phyloP scores from a whole-genome alignment of 805 yeast species.

The Lipomyces kockii region DNA sequence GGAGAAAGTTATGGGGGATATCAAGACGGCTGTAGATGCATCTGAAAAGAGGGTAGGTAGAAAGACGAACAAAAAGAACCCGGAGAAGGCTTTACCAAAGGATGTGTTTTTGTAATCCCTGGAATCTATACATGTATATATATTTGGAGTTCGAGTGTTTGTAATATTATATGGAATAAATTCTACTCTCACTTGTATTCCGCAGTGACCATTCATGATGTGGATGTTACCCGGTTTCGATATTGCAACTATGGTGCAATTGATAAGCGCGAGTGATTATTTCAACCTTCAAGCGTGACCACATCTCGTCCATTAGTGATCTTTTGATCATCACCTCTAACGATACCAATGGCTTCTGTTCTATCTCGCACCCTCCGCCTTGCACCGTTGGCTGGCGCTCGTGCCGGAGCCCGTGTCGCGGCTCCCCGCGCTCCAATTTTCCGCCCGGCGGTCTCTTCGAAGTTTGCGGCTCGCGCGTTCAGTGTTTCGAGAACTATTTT shows the following conservation, averaged over 20 bases:
- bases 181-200: too few species aligned
- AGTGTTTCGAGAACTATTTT: constrained; percentile 15
- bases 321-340: not conserved
- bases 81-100: constrained; percentile 12
- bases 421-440: constrained; percentile 8
- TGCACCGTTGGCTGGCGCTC: constrained; percentile 11
- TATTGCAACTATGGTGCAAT: not conserved
- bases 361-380: constrained; percentile 9
- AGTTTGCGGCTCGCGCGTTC: constrained; percentile 17
- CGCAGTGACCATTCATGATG: too few species aligned
- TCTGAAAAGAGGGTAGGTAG: not conserved
- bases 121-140: not conserved
- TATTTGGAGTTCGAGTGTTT: not conserved
- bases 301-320: not conserved
- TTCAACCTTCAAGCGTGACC: not conserved
- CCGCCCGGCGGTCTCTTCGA: not conserved
- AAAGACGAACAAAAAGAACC: not conserved
- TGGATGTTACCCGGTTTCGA: not conserved
- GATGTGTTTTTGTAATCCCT: constrained; percentile 17
- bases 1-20: not conserved
- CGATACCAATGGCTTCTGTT: constrained; percentile 15
- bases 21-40: not conserved
- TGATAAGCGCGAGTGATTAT: not conserved
- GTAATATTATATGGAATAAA: not conserved
- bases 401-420: constrained; percentile 9